Percentiles rank a stretch among this genome's conserved stretches.
Evolutionary conservation across 225 moss, liverwort and hornwort genomes (phyloP).

Genomic region (Climacium dendroides): DNA sequence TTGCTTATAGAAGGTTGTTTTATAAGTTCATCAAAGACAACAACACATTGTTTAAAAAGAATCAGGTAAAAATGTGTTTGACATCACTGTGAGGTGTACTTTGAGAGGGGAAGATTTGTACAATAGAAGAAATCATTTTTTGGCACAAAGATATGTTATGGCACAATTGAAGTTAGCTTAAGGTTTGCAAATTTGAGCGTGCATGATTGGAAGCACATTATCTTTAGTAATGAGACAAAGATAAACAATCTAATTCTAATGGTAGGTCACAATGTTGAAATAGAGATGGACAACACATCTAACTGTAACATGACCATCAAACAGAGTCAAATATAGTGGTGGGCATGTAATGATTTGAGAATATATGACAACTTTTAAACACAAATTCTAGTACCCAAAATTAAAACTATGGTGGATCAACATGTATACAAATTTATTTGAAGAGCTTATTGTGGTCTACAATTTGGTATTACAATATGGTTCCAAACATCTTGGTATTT

Average conservation of each 20-base stretch:
- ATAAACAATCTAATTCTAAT: not conserved
- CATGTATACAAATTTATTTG: too few relatives aligned
- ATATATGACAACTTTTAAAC: too few relatives aligned
- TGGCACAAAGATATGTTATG: too few relatives aligned
- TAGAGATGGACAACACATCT: too few relatives aligned
- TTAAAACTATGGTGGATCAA: too few relatives aligned
- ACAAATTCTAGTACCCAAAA: too few relatives aligned
- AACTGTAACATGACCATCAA: not conserved
- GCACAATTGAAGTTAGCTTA: fast-evolving
- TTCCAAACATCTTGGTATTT: too few relatives aligned
- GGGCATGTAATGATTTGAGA: not conserved
- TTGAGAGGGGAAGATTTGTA: not conserved
- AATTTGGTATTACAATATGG: too few relatives aligned
- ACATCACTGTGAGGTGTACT: not conserved
- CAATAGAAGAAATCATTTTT: not conserved
- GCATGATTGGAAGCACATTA: not conserved
- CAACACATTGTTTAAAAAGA: not conserved
- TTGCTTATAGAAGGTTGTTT: fast-evolving
- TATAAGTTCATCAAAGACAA: not conserved
- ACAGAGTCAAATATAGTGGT: not conserved
- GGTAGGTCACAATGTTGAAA: not conserved
- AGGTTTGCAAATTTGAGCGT: not conserved
- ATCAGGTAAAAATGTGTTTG: not conserved
- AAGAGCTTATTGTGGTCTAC: too few relatives aligned
- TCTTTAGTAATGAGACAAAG: not conserved